Evolutionary conservation across 2,329 filamentous ascomycete genomes (phyloP).

Genomic region (Corinectria fuckeliana): DNA sequence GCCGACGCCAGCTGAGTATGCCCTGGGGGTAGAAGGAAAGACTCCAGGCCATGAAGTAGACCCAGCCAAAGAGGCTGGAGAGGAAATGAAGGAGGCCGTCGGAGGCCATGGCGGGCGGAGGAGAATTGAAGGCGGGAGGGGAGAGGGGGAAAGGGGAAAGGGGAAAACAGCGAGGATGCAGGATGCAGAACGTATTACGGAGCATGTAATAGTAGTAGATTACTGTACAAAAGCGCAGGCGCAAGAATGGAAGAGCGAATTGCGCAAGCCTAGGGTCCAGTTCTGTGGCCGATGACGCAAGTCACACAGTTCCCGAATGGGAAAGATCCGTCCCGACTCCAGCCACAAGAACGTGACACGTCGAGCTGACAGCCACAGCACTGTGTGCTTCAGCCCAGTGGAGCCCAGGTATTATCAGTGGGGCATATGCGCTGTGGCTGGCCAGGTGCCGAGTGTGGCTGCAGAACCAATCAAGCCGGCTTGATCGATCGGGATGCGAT

Average conservation of each 20-base stretch:
- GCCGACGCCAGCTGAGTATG: constrained; percentile 77
- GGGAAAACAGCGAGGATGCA: not conserved
- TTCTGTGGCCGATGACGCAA: not conserved
- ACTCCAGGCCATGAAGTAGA: constrained; percentile 81
- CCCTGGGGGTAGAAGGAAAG: constrained; percentile 93
- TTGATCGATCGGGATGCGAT: constrained; percentile 13
- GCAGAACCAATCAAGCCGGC: constrained; percentile 19
- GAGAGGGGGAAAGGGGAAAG: not conserved
- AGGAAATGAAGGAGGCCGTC: constrained; percentile 53
- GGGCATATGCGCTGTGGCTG: constrained; percentile 23
- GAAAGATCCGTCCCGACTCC: not conserved
- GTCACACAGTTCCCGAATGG: not conserved
- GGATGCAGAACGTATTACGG: constrained; percentile 7
- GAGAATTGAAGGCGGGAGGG: not conserved
- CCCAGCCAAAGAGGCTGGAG: constrained; percentile 73
- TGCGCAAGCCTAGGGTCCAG: not conserved
- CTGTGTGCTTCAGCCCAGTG: too few species aligned
- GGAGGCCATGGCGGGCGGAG: constrained; percentile 25
- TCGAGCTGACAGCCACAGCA: not conserved
- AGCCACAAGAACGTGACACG: not conserved
- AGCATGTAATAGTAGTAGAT: too few species aligned
- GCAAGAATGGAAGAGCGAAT: constrained; percentile 19
- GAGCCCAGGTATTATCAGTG: not conserved
- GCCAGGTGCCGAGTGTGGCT: constrained; percentile 25
- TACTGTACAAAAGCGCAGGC: too few species aligned